phyloP scores from a whole-genome alignment of 352 stramenopile genomes.

The Globisporangium nodosum region DNA sequence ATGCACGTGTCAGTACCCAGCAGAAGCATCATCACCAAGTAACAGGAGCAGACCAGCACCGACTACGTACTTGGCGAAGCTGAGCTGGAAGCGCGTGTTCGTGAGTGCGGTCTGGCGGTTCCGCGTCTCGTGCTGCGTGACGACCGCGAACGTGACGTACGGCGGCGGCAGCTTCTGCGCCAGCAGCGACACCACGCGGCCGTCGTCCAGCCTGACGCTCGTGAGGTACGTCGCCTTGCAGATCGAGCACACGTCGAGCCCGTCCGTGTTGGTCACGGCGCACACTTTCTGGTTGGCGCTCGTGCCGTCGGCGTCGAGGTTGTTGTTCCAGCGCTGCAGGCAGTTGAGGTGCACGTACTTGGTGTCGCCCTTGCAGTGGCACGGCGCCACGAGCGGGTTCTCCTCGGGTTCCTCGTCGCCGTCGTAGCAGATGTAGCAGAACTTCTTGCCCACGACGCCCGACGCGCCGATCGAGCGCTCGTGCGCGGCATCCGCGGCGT shows the following conservation, averaged over 20 bases:
- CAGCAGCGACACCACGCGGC: slow-evolving; percentile 80
- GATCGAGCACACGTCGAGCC: slow-evolving; percentile 86
- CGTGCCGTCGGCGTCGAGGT: slow-evolving; percentile 65
- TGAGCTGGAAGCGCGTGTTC: slow-evolving; percentile 91
- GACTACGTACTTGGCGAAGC: slow-evolving; percentile 79
- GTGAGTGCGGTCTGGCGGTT: slow-evolving; percentile 81
- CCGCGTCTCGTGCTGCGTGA: slow-evolving; percentile 86
- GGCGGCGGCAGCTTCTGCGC: slow-evolving; percentile 82
- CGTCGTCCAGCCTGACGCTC: slow-evolving; percentile 83
- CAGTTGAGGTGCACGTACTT: slow-evolving; percentile 92
- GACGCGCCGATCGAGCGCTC: slow-evolving; percentile 38
- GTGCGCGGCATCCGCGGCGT: slow-evolving; percentile 8
- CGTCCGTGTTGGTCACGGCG: slow-evolving; percentile 86
- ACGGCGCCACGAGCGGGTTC: slow-evolving; percentile 88
- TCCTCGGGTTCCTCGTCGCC: slow-evolving; percentile 76
- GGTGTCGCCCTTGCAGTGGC: slow-evolving; percentile 90
- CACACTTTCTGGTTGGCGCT: slow-evolving; percentile 88
- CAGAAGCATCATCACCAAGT: background rate
- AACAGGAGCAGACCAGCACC: background rate
- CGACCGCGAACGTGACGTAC: slow-evolving; percentile 90
- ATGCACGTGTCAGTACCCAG: slow-evolving; percentile 1
- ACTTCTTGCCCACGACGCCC: slow-evolving; percentile 41
- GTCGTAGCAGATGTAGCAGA: slow-evolving; percentile 94
- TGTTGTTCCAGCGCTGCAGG: slow-evolving; percentile 91
- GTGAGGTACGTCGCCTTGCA: slow-evolving; percentile 91